Evolutionary conservation across 192 early-diverging fungal species (phyloP).

Genomic region (Mortierella alpina): DNA sequence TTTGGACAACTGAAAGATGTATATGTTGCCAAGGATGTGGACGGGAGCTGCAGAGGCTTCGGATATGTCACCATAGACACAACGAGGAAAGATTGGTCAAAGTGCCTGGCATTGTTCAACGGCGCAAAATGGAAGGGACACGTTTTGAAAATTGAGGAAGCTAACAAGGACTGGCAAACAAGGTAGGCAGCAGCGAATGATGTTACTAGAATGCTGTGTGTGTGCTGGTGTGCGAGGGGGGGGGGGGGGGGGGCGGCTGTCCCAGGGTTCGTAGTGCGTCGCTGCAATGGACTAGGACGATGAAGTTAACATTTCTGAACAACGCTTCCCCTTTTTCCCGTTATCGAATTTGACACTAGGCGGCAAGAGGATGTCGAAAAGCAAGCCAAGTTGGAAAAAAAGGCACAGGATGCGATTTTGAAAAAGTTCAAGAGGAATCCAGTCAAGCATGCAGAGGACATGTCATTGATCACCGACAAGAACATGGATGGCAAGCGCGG

Average conservation of each 20-base stretch:
- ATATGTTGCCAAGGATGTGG: constrained; percentile 59
- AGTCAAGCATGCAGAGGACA: constrained; percentile 68
- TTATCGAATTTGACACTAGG: constrained; percentile 38
- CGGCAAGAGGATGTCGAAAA: constrained; percentile 60
- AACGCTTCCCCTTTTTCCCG: background rate
- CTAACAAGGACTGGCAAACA: constrained; percentile 77
- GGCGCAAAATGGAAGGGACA: constrained; percentile 90
- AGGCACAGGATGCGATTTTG: constrained; percentile 50
- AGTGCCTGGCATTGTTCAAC: constrained; percentile 77
- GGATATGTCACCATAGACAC: constrained; percentile 78
- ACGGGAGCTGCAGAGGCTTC: constrained; percentile 73
- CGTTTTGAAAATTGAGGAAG: constrained; percentile 81
- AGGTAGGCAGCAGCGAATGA: constrained; percentile 20
- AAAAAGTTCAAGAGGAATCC: constrained; percentile 58
- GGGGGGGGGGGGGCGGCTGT: no score
- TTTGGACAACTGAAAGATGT: constrained; percentile 75
- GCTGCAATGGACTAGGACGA: background rate
- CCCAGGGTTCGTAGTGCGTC: background rate
- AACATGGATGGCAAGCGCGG: constrained; percentile 70
- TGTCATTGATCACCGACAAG: constrained; percentile 76
- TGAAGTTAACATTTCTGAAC: background rate
- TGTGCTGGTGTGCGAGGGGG: no score
- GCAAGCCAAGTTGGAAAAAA: constrained; percentile 50
- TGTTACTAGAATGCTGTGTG: no score
- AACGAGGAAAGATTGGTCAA: constrained; percentile 71